phyloP scores from a whole-genome alignment of 148 eudicot genomes.

The Rhododendron williamsianum region DNA sequence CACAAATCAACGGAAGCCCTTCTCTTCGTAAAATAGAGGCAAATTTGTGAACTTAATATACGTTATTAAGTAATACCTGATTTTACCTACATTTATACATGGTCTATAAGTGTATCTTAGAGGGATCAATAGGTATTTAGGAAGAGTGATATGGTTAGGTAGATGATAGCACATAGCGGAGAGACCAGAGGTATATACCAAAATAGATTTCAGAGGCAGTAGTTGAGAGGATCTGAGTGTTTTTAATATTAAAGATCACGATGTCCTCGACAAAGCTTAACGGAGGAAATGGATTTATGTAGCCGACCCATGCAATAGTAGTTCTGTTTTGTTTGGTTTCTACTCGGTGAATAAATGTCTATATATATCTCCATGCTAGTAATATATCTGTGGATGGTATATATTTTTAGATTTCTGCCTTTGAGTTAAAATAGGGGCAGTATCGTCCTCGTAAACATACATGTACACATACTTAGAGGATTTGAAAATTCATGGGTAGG shows the following conservation, averaged over 20 bases:
- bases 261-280: neutral
- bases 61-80: neutral
- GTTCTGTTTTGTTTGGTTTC: neutral
- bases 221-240: neutral
- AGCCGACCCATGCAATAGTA: neutral
- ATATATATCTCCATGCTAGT: neutral
- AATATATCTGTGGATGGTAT: neutral
- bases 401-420: neutral
- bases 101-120: neutral
- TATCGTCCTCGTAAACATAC: neutral
- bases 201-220: neutral
- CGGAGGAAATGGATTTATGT: neutral
- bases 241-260: neutral
- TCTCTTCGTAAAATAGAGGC: neutral
- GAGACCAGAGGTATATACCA: neutral
- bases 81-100: neutral
- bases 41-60: neutral
- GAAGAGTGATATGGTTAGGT: neutral
- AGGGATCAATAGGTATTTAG: neutral
- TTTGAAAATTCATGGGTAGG: neutral
- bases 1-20: neutral
- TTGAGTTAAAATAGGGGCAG: neutral
- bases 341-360: neutral
- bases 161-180: neutral
- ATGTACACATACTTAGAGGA: neutral